phyloP scores from a whole-genome alignment of 495 filamentous ascomycete genomes.

The Podospora bellae-mahoneyi region DNA sequence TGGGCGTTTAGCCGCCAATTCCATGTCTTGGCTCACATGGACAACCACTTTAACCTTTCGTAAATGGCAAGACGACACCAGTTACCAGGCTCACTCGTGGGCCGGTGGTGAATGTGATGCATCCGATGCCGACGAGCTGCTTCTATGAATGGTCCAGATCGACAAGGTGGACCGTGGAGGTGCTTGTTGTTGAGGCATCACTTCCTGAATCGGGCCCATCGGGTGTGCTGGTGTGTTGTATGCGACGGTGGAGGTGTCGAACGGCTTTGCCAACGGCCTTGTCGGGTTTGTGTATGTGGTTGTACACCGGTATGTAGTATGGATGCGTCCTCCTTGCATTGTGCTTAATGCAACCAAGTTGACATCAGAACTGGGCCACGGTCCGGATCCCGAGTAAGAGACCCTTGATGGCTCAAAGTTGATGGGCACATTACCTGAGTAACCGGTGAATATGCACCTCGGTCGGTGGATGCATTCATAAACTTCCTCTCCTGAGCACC shows the following conservation, averaged over 20 bases:
- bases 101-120: background rate
- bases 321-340: background rate
- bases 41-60: conserved; percentile 9
- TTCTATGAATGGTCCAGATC: background rate
- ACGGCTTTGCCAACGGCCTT: conserved; percentile 5
- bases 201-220: background rate
- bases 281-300: background rate
- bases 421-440: background rate
- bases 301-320: background rate
- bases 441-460: background rate
- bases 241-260: background rate
- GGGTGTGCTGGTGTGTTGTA: background rate
- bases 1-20: conserved; percentile 25
- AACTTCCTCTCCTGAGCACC: background rate
- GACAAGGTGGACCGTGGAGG: background rate
- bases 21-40: conserved; percentile 9
- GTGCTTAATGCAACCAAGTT: background rate
- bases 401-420: background rate
- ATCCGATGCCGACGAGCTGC: background rate
- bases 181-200: background rate
- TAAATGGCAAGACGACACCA: background rate
- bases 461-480: background rate
- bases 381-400: background rate
- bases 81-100: conserved; percentile 15
- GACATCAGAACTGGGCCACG: background rate